Percentiles rank a stretch among this genome's conserved stretches.
Conservation (phyloP, 83 land plant species). For the Diphasiastrum complanatum region DNA sequence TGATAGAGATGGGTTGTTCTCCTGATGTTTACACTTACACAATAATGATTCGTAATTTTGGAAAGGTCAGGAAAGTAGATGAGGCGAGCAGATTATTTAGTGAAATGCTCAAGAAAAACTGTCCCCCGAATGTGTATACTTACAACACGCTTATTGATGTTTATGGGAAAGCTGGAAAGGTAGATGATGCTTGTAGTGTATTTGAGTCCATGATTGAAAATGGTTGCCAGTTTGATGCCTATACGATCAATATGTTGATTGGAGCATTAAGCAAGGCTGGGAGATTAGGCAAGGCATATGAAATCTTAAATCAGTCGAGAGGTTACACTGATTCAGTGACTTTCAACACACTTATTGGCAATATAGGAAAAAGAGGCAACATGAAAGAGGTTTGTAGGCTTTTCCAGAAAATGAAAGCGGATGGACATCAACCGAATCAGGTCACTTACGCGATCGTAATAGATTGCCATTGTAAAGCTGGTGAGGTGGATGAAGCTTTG, state of each 20-base stretch:
- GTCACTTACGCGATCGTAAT: conserved; percentile 21
- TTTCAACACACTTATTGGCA: conserved; percentile 15
- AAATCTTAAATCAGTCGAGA: conserved; percentile 4
- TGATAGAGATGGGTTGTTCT: conserved; percentile 16
- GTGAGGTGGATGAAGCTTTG: conserved; percentile 18
- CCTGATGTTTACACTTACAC: conserved; percentile 24
- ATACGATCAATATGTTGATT: conserved; percentile 11
- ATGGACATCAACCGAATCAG: conserved; percentile 16
- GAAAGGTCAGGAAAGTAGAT: conserved; percentile 20
- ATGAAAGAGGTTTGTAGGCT: conserved; percentile 13
- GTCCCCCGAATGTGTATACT: conserved; percentile 4
- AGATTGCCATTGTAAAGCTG: conserved; percentile 23
- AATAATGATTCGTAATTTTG: conserved; percentile 16
- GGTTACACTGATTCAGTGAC: conserved; percentile 11
- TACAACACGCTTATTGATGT: conserved; percentile 16
- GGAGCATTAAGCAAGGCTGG: conserved; percentile 17
- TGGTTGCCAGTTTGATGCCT: conserved; percentile 11
- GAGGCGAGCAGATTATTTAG: conserved; percentile 13
- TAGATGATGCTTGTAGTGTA: conserved; percentile 12
- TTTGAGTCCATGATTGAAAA: conserved; percentile 13
- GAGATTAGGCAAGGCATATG: conserved; percentile 19
- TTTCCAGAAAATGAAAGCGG: conserved; percentile 15
- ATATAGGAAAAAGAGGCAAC: conserved; percentile 19
- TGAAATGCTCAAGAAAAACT: conserved; percentile 17
- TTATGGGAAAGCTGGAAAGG: conserved; percentile 4